Base-by-base conservation (phyloP, 2,329 filamentous ascomycete species). In the Macrophomina tecta region DNA sequence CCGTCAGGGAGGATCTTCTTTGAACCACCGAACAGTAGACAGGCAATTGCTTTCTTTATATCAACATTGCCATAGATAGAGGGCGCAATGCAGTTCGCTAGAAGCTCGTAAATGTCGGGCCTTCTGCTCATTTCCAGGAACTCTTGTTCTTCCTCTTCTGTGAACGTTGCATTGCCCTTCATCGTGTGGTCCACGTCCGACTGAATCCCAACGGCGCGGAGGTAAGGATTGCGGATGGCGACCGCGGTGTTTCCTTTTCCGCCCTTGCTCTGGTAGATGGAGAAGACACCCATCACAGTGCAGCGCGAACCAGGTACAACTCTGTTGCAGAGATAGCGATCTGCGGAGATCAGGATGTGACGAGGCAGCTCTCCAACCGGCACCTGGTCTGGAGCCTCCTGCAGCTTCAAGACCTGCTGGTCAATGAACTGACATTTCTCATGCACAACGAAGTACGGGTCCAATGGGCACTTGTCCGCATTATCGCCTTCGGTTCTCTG, bases 1-100 rank as follows among this genome's bases (percentile, higher is more conserved):
- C 95, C 95, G 73, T 99, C 95, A 0, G 95, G 95, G 0, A 99
- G 82, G 45, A 99, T 96, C 81, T 99, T 99, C 81, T 99, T 99
- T 36, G 93, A 97, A 14, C 95, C 95, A 67, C 95, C 95, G 77
- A 98, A 89, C 1, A 99, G 84, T 5, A 99, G 84, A 81, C 95
- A 99, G 1, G 96, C 87, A 73, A 99, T 98, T 4, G 95, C 90
- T 79, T 98, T 99, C 77, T 99, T 99, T 79, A 99, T 99, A 76
- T 98, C 92, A 46, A 87, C 81, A 76, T 97, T 99, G 62, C 95
- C 95, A 76, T 97, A 99, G 74, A 99, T 99, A 0, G 95, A 97
- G 0, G 95, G 95, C 5, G 95, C 95, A 72, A 99, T 97, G 78
- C 94, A 98, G 73, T 91, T 89, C 1, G 94, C 89, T 81, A 99